Evolutionary conservation across 2,329 filamentous ascomycete genomes (phyloP), one percentile per base, ranked within the genome.

Genomic region (Penicillium sp.): DNA sequence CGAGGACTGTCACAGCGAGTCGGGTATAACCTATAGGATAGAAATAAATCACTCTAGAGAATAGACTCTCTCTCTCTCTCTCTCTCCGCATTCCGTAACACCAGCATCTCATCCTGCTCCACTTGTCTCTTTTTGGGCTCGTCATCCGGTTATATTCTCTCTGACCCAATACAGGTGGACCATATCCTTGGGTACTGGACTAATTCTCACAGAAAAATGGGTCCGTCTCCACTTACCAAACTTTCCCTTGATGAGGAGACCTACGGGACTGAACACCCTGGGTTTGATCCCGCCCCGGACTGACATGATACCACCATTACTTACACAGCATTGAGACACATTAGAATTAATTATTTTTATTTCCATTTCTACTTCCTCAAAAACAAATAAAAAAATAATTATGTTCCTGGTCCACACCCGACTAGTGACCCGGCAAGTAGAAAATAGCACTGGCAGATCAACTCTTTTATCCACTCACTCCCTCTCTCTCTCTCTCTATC

Each of bases 401-500:
- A 53, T 50, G 59, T 55, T 57, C 56, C 55, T 57, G 56, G 58
- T 56, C 58, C 57, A 63, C 60, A 47, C 53, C 46, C 49, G 42
- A 60, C 62, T 64, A 63, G 56, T 57, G 54, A 59, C 53, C 54
- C 58, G 59, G 56, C 61, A 62, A 55, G 59, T 55, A 63, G 57
- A 56, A 60, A 59, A 61, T 66, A 62, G 60, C 57, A 67, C 62
- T 56, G 44, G 66, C 60, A 67, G 65, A 68, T 68, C 65, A 65
- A 18, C 56, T 64, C 59, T 61, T 68, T 69, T 66, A 67, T 63
- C 65, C 65, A 67, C 61, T 54, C 55, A 55, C 59, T 56, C 58
- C 55, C 56, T 60, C 59, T 51, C 50, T 55, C 49, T 55, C 52
- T 60, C 48, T 52, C 44, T 35, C 48, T 52, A 42, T 35, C 46